Evolutionary conservation across 805 yeast species (phyloP).

Genomic region (Saccharomycopsis guyanensis): DNA sequence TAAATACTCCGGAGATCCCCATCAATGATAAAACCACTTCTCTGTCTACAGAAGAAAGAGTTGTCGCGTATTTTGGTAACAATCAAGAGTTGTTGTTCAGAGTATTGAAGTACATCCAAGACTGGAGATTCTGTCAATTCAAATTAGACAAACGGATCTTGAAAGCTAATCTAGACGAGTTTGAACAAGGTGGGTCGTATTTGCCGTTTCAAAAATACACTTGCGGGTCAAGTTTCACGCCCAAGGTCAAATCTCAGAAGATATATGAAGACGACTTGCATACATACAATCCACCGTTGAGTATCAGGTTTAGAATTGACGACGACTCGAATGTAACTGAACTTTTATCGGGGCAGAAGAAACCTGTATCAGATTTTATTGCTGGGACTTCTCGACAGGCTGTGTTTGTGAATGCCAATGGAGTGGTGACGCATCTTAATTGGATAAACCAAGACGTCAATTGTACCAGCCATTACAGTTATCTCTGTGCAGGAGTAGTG

Average conservation of each 20-base stretch:
- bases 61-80: neutral
- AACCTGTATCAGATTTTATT: no score
- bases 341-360: neutral
- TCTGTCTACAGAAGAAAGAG: neutral
- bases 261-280: no score
- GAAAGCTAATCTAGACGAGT: conserved; percentile 1
- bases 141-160: neutral
- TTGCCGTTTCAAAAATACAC: neutral
- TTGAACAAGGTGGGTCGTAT: neutral
- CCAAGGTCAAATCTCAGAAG: no score
- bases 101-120: neutral
- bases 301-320: neutral
- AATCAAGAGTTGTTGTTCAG: neutral
- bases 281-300: neutral
- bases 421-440: conserved; percentile 7
- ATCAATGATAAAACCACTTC: no score
- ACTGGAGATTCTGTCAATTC: conserved; percentile 2
- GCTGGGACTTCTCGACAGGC: no score
- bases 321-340: neutral
- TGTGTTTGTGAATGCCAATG: conserved; percentile 4
- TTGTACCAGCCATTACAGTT: neutral
- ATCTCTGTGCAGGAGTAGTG: conserved; percentile 7
- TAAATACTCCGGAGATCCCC: no score
- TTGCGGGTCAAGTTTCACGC: neutral
- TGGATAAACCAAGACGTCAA: conserved; percentile 10